phyloP scores from a whole-genome alignment of 306 rosid species.

The Fragaria ananassa region DNA sequence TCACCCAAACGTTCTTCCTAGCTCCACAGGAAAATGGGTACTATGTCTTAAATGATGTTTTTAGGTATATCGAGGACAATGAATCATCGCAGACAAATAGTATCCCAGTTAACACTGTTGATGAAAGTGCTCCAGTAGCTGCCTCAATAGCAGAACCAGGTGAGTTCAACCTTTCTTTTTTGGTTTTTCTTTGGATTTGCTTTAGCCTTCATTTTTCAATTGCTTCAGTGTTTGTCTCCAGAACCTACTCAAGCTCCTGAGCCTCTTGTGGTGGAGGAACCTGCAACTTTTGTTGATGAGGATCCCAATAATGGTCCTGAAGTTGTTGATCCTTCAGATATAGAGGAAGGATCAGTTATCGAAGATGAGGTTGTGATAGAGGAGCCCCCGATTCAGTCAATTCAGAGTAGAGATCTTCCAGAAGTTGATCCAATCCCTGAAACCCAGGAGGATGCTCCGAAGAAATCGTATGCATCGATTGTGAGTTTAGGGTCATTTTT shows the following conservation, averaged over 20 bases:
- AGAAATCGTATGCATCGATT: conserved; percentile 80
- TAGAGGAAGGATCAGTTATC: conserved; percentile 59
- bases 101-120: conserved; percentile 34
- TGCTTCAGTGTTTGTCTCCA: conserved; percentile 34
- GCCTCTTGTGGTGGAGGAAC: conserved; percentile 58
- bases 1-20: conserved; percentile 87
- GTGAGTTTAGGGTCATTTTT: conserved; percentile 50
- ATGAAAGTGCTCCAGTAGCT: conserved; percentile 48
- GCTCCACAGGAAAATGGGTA: conserved; percentile 97
- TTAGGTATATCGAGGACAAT: conserved; percentile 76
- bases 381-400: conserved; percentile 40
- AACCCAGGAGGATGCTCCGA: conserved; percentile 67
- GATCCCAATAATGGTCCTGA: conserved; percentile 55
- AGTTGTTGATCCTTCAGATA: conserved; percentile 66
- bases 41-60: conserved; percentile 89
- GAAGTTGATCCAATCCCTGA: conserved; percentile 49
- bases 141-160: conserved; percentile 59
- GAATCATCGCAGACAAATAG: conserved; percentile 39
- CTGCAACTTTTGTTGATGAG: conserved; percentile 40
- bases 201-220: conserved; percentile 18
- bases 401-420: conserved; percentile 40
- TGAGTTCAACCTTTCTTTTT: conserved; percentile 34
- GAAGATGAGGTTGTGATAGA: conserved; percentile 60
- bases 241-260: conserved; percentile 57
- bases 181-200: conserved; percentile 5